phyloP scores from a whole-genome alignment of 441 rosid species.

The Erodium texanum region DNA sequence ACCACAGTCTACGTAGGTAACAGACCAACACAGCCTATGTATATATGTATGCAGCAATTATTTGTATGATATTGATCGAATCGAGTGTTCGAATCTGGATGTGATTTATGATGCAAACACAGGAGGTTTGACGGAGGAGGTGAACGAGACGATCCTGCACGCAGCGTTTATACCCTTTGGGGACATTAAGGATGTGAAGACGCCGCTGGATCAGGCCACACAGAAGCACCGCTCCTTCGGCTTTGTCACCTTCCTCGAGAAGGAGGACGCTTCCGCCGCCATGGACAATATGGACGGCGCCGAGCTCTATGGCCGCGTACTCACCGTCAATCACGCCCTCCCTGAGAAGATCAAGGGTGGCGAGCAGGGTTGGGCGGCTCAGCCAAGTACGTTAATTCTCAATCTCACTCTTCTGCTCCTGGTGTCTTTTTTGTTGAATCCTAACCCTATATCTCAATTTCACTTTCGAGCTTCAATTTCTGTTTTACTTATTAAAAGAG shows the following conservation, averaged over 20 bases:
- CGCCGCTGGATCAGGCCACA: slow-evolving; percentile 87
- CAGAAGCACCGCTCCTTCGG: slow-evolving; percentile 96
- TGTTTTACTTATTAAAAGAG: too few relatives aligned
- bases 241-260: slow-evolving; percentile 86
- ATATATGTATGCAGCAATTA: too few relatives aligned
- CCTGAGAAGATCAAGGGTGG: slow-evolving; percentile 97
- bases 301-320: slow-evolving; percentile 89
- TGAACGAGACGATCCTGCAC: slow-evolving; percentile 81
- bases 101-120: too few relatives aligned
- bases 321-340: slow-evolving; percentile 86
- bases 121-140: slow-evolving; percentile 89
- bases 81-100: too few relatives aligned
- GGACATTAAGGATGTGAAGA: slow-evolving; percentile 88
- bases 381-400: slow-evolving; percentile 57
- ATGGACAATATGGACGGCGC: slow-evolving; percentile 99
- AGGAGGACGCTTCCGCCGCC: slow-evolving; percentile 80
- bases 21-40: too few relatives aligned
- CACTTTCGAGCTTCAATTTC: too few relatives aligned
- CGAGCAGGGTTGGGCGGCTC: slow-evolving; percentile 98
- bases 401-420: neutral
- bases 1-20: too few relatives aligned
- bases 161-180: slow-evolving; percentile 92
- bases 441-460: too few relatives aligned
- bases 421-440: too few relatives aligned
- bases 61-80: too few relatives aligned